Base-by-base conservation (phyloP, 345 rosid genomes). In the Bruguiera parviflora region DNA sequence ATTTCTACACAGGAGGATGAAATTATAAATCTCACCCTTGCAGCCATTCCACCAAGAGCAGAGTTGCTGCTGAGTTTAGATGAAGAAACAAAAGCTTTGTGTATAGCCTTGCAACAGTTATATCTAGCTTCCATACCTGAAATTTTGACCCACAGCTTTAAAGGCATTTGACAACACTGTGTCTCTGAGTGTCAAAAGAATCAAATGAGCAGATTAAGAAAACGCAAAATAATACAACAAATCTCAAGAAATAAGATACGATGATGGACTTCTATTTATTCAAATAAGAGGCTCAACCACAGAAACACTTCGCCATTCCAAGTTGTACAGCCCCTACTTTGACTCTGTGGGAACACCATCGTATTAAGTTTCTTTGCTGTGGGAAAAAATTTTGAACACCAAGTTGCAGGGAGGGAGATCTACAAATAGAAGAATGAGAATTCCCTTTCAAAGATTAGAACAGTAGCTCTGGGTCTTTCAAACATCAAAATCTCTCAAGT, bases 101-200 rank as follows among this genome's bases (percentile, higher is more conserved):
- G 68, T 58, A 90, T 86, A 73, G 89, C 81, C 81, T 85, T 84
- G 89, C 96, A 95, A 71, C 97, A 95, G 24, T 81, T 79, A 63
- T 88, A 82, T 77, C 84, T 86, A 53, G 83, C 83, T 71, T 91
- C 96, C 99, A 91, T 91, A 29, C 87, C 99, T 95, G 82, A 55
- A 73, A 69, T 67, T 53, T 64, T 47, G 24, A 71, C 39, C 29
- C 5, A 43, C 19, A 43, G 49, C 19, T 43, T 11, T 43, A 43
- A 43, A 43, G 5, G 9, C n/a, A 15, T 15, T 53, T 25, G 57
- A 8, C 16, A 39, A 22, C 35, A 22, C 24, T 2, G 1, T 16
- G 7, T 11, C 29, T 8, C 18, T 3, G 6, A 31, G n/a, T 25
- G 24, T 16, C 28, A 58, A 52, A 7, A 22, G 39, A 53, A 32